Percentiles rank a stretch among this genome's conserved stretches.
Conservation (phyloP, 2,329 filamentous ascomycete species). For the Claviceps africana region DNA sequence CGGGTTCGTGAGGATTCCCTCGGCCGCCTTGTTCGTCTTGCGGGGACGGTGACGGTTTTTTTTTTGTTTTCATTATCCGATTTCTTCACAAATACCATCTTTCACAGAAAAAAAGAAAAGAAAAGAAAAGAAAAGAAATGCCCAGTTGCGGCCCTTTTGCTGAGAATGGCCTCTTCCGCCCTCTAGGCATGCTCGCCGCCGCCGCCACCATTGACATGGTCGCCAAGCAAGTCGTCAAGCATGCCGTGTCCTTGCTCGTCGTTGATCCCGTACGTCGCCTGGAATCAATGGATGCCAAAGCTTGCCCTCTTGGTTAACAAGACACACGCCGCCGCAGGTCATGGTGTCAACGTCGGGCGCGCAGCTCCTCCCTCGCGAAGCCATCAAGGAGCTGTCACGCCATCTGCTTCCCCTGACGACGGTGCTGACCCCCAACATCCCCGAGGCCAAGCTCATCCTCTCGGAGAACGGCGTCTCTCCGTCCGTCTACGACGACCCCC, state of each 20-base stretch:
- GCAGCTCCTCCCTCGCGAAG: conserved; percentile 49
- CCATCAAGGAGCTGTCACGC: conserved; percentile 45
- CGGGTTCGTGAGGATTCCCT: conserved; percentile 40
- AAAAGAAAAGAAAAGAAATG: not conserved
- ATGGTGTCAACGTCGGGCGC: conserved; percentile 82
- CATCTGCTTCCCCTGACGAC: conserved; percentile 52
- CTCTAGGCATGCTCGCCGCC: conserved; percentile 24
- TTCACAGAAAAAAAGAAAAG: no score
- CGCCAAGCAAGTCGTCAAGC: conserved; percentile 16
- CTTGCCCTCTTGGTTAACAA: conserved; percentile 2
- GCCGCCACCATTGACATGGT: conserved; percentile 24
- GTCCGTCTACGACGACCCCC: conserved; percentile 25
- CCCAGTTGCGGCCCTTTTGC: not conserved
- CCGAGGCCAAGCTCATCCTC: conserved; percentile 56
- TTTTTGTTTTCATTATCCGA: no score
- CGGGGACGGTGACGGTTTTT: no score
- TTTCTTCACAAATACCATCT: no score
- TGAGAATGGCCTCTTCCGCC: not conserved
- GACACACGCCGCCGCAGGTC: conserved; percentile 42
- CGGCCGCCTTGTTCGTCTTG: no score
- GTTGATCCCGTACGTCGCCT: conserved; percentile 26
- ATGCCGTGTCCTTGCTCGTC: conserved; percentile 19
- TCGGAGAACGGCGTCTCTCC: conserved; percentile 28
- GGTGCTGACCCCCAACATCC: conserved; percentile 63
- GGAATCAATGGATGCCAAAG: no score